These are phyloP conservation scores for Saccharomyces jurei DNA, from an alignment of 805 yeast species.

Conservation along the genomic window DNA sequence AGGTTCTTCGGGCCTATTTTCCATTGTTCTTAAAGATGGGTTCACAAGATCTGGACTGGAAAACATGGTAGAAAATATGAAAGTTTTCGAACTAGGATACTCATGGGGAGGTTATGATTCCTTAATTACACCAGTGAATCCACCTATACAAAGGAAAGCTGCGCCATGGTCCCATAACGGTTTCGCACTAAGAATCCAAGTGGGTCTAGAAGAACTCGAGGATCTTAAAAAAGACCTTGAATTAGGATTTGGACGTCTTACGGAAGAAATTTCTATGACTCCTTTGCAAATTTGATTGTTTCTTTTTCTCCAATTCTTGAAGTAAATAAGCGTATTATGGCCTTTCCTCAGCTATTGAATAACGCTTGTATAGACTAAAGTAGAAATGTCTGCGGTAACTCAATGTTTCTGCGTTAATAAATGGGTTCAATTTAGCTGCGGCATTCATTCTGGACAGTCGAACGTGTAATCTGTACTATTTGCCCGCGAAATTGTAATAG, in stretches of 20 bases:
- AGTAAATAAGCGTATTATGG: too few relatives aligned
- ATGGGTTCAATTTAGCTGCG: too few relatives aligned
- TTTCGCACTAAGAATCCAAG: conserved; percentile 6
- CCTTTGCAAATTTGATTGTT: neutral
- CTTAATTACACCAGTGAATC: conserved; percentile 5
- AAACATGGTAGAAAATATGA: conserved; percentile 7
- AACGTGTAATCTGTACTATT: too few relatives aligned
- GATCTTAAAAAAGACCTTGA: conserved; percentile 1
- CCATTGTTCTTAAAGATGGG: conserved; percentile 7
- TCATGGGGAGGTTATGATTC: conserved; percentile 14
- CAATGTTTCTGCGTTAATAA: too few relatives aligned
- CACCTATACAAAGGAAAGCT: conserved; percentile 1
- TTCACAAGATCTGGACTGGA: conserved; percentile 2
- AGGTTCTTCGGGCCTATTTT: conserved; percentile 10
- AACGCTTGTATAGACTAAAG: too few relatives aligned
- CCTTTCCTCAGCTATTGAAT: too few relatives aligned
- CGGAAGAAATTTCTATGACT: neutral
- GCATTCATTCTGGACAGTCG: too few relatives aligned
- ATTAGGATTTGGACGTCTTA: conserved; percentile 3
- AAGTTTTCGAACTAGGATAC: conserved; percentile 7
- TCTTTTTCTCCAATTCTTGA: too few relatives aligned
- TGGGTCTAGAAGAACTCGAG: conserved; percentile 7
- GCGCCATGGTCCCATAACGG: conserved; percentile 2
- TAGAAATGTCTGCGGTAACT: too few relatives aligned
- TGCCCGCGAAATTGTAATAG: too few relatives aligned